Percentiles rank a stretch among this genome's conserved stretches.
Conservation (phyloP, 257 asterid genomes). For the Solanum rostratum region DNA sequence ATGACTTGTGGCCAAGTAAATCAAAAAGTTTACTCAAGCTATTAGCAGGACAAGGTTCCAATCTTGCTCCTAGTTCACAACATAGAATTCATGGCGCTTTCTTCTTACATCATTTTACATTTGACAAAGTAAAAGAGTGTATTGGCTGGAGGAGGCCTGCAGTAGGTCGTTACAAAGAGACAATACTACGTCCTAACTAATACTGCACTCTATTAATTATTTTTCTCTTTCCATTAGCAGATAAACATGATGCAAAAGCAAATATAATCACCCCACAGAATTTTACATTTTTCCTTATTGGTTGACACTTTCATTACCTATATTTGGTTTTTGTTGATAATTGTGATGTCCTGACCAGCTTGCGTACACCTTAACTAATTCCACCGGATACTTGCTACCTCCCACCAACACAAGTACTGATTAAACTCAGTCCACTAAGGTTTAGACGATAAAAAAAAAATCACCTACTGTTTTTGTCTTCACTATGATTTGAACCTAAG, state of each 20-base stretch:
- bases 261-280: too few relatives aligned
- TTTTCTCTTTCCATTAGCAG: background rate
- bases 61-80: background rate
- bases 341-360: background rate
- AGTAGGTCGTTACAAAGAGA: background rate
- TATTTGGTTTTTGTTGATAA: background rate
- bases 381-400: too few relatives aligned
- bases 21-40: background rate
- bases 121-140: background rate
- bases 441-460: too few relatives aligned
- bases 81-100: background rate
- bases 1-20: background rate
- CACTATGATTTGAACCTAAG: too few relatives aligned
- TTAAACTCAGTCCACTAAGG: background rate
- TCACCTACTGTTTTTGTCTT: too few relatives aligned
- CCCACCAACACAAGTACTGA: background rate
- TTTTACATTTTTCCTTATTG: too few relatives aligned
- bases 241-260: background rate
- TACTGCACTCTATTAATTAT: background rate
- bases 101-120: conserved; percentile 21
- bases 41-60: background rate
- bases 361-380: background rate
- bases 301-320: background rate
- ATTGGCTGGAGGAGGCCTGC: background rate
- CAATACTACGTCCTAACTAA: background rate